phyloP scores from a whole-genome alignment of 2,329 filamentous ascomycete species.

The Cryoendolithus antarcticus region DNA sequence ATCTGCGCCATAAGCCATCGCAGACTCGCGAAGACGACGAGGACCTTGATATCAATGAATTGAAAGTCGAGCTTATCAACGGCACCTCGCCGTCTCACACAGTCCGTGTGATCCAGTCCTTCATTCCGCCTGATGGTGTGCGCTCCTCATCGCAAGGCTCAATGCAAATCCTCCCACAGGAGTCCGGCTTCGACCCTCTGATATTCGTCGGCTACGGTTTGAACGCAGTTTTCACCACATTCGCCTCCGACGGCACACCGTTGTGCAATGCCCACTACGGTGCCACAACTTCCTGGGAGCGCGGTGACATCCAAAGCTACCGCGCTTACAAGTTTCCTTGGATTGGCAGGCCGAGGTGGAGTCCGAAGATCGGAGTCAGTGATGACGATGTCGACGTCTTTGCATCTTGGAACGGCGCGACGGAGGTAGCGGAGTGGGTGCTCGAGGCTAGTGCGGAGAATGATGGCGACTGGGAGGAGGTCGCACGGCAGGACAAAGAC shows the following conservation, averaged over 20 bases:
- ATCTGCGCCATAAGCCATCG: background rate
- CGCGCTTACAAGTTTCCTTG: constrained; percentile 40
- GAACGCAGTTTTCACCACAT: constrained; percentile 26
- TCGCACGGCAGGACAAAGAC: constrained; percentile 8
- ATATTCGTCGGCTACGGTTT: constrained; percentile 44
- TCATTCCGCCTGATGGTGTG: constrained; percentile 17
- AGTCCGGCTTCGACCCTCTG: constrained; percentile 28
- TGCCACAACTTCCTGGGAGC: constrained; percentile 15
- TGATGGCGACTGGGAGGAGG: constrained; percentile 9
- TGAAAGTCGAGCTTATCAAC: constrained; percentile 20
- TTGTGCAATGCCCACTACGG: constrained; percentile 41
- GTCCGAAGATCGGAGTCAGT: constrained; percentile 22
- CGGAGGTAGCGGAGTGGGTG: constrained; percentile 34
- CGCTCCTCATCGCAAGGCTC: constrained; percentile 37
- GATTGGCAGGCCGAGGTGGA: constrained; percentile 24
- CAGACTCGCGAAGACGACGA: background rate
- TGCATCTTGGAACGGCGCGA: constrained; percentile 41
- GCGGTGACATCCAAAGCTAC: constrained; percentile 37
- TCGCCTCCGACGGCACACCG: constrained; percentile 32
- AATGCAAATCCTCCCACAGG: constrained; percentile 40
- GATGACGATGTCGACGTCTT: constrained; percentile 26
- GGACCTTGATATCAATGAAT: constrained; percentile 10
- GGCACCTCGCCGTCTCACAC: constrained; percentile 18
- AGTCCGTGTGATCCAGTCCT: constrained; percentile 18
- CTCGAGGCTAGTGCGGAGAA: constrained; percentile 24